Evolutionary conservation across 2,329 filamentous ascomycete genomes (phyloP).

Genomic region (Aspergillus fructus): DNA sequence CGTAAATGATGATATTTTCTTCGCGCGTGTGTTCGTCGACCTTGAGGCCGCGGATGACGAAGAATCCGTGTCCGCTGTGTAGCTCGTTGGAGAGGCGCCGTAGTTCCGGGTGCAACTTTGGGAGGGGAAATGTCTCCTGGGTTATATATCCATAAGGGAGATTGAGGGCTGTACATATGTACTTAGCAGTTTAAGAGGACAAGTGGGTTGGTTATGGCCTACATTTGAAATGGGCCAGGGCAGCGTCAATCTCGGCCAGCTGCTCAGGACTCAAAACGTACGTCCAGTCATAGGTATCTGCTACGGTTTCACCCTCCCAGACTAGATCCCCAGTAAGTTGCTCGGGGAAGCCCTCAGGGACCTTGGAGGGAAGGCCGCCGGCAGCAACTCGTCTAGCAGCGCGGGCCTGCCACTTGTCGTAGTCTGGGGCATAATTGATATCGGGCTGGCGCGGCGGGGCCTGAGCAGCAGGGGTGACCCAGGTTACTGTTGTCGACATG

Average conservation of each 20-base stretch:
- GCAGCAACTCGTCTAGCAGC: conserved; percentile 38
- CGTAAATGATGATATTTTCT: conserved; percentile 43
- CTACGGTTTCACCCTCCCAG: conserved; percentile 47
- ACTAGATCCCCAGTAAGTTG: conserved; percentile 44
- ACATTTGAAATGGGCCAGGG: conserved; percentile 45
- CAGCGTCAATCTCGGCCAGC: conserved; percentile 45
- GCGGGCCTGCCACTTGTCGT: conserved; percentile 1
- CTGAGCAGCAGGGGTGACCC: neutral
- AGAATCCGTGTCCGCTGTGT: conserved; percentile 45
- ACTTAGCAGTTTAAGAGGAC: neutral
- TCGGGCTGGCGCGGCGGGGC: neutral
- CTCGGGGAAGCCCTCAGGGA: conserved; percentile 28
- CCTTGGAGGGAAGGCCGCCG: neutral
- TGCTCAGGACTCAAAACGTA: conserved; percentile 38
- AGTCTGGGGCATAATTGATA: neutral
- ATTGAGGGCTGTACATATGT: conserved; percentile 25
- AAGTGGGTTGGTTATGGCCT: neutral
- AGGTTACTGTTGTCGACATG: neutral
- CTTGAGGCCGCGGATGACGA: conserved; percentile 43
- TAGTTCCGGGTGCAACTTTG: conserved; percentile 34
- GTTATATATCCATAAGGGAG: conserved; percentile 40
- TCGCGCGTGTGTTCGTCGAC: conserved; percentile 36
- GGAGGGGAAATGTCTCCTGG: conserved; percentile 47
- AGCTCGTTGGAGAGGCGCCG: conserved; percentile 37
- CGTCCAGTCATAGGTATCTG: conserved; percentile 40